Evolutionary conservation across 1,139 yeast genomes (phyloP).

Genomic region (Saccharomycopsis hybrid): DNA sequence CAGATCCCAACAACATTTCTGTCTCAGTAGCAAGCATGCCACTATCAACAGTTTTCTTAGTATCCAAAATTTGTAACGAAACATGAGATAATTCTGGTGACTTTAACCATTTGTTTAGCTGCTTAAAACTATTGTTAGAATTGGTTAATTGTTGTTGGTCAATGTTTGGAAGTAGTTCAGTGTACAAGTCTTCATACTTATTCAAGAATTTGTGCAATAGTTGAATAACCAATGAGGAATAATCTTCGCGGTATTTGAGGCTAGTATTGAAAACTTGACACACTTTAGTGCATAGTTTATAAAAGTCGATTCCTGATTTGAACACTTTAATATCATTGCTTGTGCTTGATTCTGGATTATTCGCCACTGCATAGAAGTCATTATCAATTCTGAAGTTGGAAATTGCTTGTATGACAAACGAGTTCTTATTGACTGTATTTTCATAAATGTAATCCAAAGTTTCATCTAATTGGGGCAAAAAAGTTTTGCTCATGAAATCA

Average conservation of each 20-base stretch:
- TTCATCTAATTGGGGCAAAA: constrained; percentile 57
- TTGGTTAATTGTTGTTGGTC: constrained; percentile 21
- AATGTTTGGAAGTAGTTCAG: constrained; percentile 24
- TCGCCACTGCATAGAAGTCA: background rate
- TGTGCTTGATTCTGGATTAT: constrained; percentile 26
- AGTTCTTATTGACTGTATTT: constrained; percentile 32
- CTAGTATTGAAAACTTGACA: constrained; percentile 59
- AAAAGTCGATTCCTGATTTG: constrained; percentile 50
- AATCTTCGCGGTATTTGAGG: constrained; percentile 46
- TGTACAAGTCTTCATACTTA: constrained; percentile 29
- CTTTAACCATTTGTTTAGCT: constrained; percentile 41
- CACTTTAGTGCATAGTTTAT: constrained; percentile 42
- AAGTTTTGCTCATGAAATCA: constrained; percentile 56
- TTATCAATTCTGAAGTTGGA: constrained; percentile 8
- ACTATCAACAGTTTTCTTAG: constrained; percentile 21
- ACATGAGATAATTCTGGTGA: constrained; percentile 27
- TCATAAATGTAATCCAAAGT: constrained; percentile 41
- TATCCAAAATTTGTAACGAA: constrained; percentile 24
- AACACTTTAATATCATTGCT: constrained; percentile 28
- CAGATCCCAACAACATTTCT: constrained; percentile 31
- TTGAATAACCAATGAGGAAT: constrained; percentile 41
- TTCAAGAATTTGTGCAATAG: constrained; percentile 30
- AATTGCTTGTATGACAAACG: constrained; percentile 16
- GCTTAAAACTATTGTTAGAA: constrained; percentile 25
- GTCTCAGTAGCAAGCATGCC: constrained; percentile 32